Conservation (phyloP, 1,284 basidiomycete species). For the Ustilago hordei region DNA sequence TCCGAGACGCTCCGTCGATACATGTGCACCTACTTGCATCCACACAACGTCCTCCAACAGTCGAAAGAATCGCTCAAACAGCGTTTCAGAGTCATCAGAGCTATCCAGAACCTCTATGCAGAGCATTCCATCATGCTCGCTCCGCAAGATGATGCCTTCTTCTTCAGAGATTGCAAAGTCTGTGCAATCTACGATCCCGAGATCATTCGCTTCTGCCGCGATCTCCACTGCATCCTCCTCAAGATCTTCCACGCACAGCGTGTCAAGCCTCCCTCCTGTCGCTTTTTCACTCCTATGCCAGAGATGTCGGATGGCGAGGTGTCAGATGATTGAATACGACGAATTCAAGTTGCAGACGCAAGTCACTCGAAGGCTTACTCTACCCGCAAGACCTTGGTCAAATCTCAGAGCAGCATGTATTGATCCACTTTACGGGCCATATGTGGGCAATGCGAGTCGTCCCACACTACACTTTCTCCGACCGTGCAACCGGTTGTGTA, state of each 20-base stretch:
- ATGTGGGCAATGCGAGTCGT: too few species aligned
- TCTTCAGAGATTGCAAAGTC: conserved; percentile 28
- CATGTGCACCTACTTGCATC: conserved; percentile 28
- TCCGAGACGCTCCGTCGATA: conserved; percentile 37
- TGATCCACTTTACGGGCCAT: too few species aligned
- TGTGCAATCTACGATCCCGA: conserved; percentile 33
- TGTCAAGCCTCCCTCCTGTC: conserved; percentile 20
- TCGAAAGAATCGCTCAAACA: conserved; percentile 14
- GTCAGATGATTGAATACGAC: neutral
- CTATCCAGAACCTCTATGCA: conserved; percentile 26
- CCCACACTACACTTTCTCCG: too few species aligned
- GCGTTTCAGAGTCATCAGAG: conserved; percentile 29
- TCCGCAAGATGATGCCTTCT: conserved; percentile 31
- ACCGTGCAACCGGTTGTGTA: too few species aligned
- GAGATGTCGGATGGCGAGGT: conserved; percentile 25
- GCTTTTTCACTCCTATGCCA: conserved; percentile 17
- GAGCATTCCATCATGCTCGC: conserved; percentile 33
- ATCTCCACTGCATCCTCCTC: conserved; percentile 29
- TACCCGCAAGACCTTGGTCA: too few species aligned
- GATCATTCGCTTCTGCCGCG: conserved; percentile 37
- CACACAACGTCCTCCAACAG: conserved; percentile 21
- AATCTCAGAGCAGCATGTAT: too few species aligned
- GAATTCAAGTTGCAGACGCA: neutral
- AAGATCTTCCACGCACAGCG: conserved; percentile 25
- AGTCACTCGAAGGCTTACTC: too few species aligned